Base-by-base conservation (phyloP, 148 eudicot species). In the Fagopyrum esculentum region DNA sequence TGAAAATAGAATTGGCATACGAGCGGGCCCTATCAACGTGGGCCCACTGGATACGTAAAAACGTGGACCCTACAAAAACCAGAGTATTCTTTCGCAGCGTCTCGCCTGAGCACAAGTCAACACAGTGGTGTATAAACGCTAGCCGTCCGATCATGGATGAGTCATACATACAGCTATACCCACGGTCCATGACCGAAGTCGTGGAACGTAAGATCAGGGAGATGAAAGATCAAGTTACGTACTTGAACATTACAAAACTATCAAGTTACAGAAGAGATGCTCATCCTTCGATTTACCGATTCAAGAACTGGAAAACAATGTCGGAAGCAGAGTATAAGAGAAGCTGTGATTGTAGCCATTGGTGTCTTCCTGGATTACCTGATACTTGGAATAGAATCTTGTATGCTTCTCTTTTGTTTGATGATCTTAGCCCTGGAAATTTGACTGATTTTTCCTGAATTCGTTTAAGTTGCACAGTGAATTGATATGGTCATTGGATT, bases 311-410 rank as follows among this genome's bases (percentile, higher is more conserved):
- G 80, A 75, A 77, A 69, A 30, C 11, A 35, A 30, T 54, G 57
- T 55, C 9, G 13, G 75, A 45, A 19, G 56, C 46, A 52, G 47
- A 74, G 59, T 66, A 30, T 19, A 30, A 13, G 54, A 47, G 22
- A 16, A 10, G 19, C 12, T 61, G 48, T 9, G 98, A 93, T 74
- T 93, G 98, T 29, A 93, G 96, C 75, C 98, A 93, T 72, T 93
- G 98, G 98, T 93, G 98, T 66, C 91, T 93, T 5, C 98, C 98
- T 12, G 98, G 98, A 2, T 89, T 93, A 29, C 98, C 98, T 1
- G 96, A 93, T 71, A 60, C 93, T 15, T 93, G 98, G 98, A 93
- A 93, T 74, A 83, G 88, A 79, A 83, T 92, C 75, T 78, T 92
- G 3, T 81, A 64, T 69, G 79, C 81, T 26, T 73, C 70, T 44